Evolutionary conservation across 768 basidiomycete species (phyloP), one percentile per base, ranked within the genome.

Genomic region (Austroboletus eburneus): DNA sequence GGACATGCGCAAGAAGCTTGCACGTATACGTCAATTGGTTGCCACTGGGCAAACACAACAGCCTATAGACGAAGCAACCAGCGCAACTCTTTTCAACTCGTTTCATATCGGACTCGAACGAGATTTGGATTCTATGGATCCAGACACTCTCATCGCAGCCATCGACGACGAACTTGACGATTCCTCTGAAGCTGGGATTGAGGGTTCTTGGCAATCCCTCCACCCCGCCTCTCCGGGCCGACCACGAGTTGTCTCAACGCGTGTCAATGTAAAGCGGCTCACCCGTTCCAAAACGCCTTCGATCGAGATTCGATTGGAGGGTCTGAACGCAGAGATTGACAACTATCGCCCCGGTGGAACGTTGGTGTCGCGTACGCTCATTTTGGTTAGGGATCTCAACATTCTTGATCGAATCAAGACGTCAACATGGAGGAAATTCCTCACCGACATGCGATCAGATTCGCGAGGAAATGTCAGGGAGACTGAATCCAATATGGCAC

Each of bases 391-490:
- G 48, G 80, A 90, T 50, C 57, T 91, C 17, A 91, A 96, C 66
- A 96, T 98, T 49, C 70, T 98, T 42, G 96, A 99, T 64, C 94
- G 96, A 61, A 92, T 99, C 74, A 93, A 90, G 72, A 94, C 93
- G 0, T 97, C 93, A 9, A 97, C 96, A 0, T 99, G 96, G 96
- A 88, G 85, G 69, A 98, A 95, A 64, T 98, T 99, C 64, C 70
- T 99, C 49, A 94, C 92, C 4, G 81, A 82, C 44, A 74, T 96
- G 61, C 79, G 86, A 32, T 76, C 86, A 7, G 92, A 95, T 68
- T 83, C 88, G 14, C 79, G 80, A 45, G 95, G 95, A 0, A 90
- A 94, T 59, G 70, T 93, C 12, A 79, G 93, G 27, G 92, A 96
- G 69, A 92, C 89, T 5, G 90, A 81, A 40, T 94, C 92, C 5